Conservation (phyloP, 257 asterid genomes). For the Nicotiana knightiana region DNA sequence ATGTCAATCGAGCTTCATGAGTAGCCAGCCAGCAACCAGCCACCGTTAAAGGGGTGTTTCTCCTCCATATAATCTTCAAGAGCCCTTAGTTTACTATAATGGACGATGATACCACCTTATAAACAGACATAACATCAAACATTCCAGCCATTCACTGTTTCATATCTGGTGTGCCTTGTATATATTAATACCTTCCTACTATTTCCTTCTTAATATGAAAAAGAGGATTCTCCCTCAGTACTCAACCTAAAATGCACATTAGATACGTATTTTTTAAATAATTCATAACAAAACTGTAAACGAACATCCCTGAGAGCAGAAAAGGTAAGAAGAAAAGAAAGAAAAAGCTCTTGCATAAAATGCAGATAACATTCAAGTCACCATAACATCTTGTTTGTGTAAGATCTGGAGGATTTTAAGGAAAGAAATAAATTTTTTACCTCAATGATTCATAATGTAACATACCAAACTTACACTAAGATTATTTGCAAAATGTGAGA, state of each 20-base stretch:
- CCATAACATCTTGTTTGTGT: too few species aligned
- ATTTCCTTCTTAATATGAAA: not conserved
- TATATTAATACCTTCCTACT: not conserved
- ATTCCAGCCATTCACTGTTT: not conserved
- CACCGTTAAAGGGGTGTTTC: too few species aligned
- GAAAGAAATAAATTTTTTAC: not conserved
- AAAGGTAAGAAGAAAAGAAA: too few species aligned
- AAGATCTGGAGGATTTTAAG: not conserved
- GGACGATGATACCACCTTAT: not conserved
- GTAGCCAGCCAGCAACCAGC: not conserved
- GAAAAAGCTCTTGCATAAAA: too few species aligned
- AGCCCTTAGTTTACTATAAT: not conserved
- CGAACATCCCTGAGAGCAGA: not conserved
- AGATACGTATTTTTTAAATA: not conserved
- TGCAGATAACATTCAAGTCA: too few species aligned
- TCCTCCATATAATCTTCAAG: not conserved
- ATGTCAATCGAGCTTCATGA: not conserved
- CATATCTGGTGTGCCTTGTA: not conserved
- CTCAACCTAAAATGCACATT: not conserved
- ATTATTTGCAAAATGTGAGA: not conserved
- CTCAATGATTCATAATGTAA: not conserved
- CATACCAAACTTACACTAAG: not conserved
- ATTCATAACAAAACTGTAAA: not conserved
- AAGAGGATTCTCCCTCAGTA: not conserved
- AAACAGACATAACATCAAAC: not conserved